Conservation (phyloP, 202 grass and related monocot species). For the Alloteropsis angusta region DNA sequence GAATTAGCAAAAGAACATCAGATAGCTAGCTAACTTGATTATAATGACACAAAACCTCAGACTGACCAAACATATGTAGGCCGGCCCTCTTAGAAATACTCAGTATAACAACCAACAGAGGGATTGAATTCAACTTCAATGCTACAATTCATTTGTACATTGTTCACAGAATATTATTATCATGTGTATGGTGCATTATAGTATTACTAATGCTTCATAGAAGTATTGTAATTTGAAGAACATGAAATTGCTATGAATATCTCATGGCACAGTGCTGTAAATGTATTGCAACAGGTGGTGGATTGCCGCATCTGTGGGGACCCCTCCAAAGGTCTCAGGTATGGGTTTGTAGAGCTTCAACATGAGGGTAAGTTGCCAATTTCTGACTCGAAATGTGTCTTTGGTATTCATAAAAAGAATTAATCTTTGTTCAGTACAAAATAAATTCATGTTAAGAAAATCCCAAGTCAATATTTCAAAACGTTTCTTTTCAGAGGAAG, state of each 20-base stretch:
- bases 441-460: background rate
- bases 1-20: background rate
- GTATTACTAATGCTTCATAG: background rate
- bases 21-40: background rate
- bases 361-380: constrained; percentile 27
- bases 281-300: constrained; percentile 33
- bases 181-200: too few relatives aligned
- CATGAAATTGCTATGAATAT: background rate
- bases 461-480: background rate
- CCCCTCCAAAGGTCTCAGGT: constrained; percentile 13
- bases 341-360: constrained; percentile 43
- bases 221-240: background rate
- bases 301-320: constrained; percentile 54
- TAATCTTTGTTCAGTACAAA: background rate
- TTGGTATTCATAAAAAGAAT: background rate
- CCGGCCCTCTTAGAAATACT: background rate
- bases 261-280: background rate
- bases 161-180: background rate
- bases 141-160: background rate
- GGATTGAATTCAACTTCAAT: background rate
- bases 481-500: constrained; percentile 40
- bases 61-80: background rate
- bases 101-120: background rate
- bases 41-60: background rate
- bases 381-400: background rate